Evolutionary conservation across 176 grass and related monocot species (phyloP), one percentile per base, ranked within the genome.

Genomic region (Poa pratensis): DNA sequence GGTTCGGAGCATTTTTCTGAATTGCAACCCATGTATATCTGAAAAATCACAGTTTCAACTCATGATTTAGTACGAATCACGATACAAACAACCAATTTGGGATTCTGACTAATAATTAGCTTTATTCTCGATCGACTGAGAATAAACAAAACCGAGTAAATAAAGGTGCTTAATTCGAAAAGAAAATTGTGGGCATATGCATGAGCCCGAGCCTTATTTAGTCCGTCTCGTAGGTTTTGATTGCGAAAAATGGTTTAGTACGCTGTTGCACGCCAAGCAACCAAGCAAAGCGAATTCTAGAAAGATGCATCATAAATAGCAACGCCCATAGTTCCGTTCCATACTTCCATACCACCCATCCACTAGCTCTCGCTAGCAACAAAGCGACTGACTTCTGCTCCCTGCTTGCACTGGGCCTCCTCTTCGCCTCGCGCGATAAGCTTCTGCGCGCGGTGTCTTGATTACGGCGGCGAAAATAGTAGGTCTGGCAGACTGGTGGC

Each of bases 401-500:
- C 67, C 35, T 11, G 27, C 61, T 75, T 57, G 35, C 26, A 48
- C 40, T 28, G 11, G 22, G 59, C n/a, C n/a, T n/a, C 3, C 3
- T 20, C 40, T 13, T 58, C 23, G 43, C 43, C 61, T 68, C 61
- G 49, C 11, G 62, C 28, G 30, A 67, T 24, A 48, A 11, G 50
- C 73, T 83, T 11, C 50, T 18, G n/a, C n/a, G n/a, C 5, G 83
- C 26, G n/a, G 77, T 55, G 15, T 27, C 51, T 48, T 27, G 24
- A 10, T 26, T 48, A 48, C 73, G 80, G 32, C 37, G 19, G 59
- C 80, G 48, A 90, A 83, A 58, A 83, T 90, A 83, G 85, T 90
- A 94, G 88, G 89, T 79, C 90, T 97, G 95, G 92, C 95, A 77
- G 88, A 93, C 76, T 85, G 90, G 88, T 94, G 95, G 95, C 84